These are phyloP conservation scores for Akanthomyces dipterigenus DNA, from an alignment of 2,329 filamentous ascomycete genomes.

Conservation along the genomic window DNA sequence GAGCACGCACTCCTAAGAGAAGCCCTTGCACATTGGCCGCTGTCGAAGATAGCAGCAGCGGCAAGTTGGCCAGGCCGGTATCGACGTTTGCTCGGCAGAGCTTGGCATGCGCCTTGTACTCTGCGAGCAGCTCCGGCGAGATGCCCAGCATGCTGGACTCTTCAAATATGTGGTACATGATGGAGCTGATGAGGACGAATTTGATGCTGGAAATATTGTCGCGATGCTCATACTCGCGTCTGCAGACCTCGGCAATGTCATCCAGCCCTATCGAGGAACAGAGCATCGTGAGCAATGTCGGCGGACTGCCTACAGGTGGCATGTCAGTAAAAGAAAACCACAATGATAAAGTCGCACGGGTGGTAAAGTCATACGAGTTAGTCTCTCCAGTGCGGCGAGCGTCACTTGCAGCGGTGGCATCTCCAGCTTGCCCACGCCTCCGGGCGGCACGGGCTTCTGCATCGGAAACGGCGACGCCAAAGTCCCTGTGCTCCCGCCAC, in stretches of 20 bases:
- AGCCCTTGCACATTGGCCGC: conserved; percentile 51
- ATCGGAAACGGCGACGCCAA: conserved; percentile 39
- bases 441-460: conserved; percentile 38
- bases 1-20: conserved; percentile 45
- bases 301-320: conserved; percentile 33
- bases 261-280: conserved; percentile 42
- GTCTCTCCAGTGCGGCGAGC: conserved; percentile 39
- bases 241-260: conserved; percentile 43
- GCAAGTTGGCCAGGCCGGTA: conserved; percentile 43
- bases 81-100: conserved; percentile 43
- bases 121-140: conserved; percentile 25
- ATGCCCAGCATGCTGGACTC: conserved; percentile 34
- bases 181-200: conserved; percentile 44
- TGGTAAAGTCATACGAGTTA: conserved; percentile 31
- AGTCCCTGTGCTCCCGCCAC: not conserved
- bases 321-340: not conserved
- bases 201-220: conserved; percentile 43
- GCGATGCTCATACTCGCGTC: conserved; percentile 42
- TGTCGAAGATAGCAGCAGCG: conserved; percentile 49
- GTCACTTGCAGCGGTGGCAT: conserved; percentile 48
- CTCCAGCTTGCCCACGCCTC: conserved; percentile 41
- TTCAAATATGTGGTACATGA: conserved; percentile 43
- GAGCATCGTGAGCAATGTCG: conserved; percentile 42
- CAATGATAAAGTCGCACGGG: too few species aligned
- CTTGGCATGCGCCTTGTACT: conserved; percentile 31